Conservation (phyloP, 192 early-diverging fungal species). For the Fimicolochytrium jonesii region DNA sequence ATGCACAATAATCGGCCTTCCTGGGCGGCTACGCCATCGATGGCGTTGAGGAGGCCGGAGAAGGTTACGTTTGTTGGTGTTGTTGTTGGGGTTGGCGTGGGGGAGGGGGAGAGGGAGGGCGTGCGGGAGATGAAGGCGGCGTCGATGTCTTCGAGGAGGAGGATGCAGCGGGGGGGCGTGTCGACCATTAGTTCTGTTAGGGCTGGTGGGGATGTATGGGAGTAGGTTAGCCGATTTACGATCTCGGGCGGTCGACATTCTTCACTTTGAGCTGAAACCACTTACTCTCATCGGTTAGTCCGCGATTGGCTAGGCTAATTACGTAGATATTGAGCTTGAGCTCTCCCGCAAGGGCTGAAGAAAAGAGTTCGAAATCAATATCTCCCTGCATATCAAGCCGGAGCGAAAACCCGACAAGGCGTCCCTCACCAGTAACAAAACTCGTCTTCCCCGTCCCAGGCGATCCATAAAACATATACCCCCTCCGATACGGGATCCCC, state of each 20-base stretch:
- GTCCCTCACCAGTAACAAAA: slow-evolving; percentile 34
- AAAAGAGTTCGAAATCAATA: slow-evolving; percentile 5
- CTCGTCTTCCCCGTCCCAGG: slow-evolving; percentile 74
- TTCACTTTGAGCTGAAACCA: not conserved
- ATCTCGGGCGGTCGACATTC: no score
- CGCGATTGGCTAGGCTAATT: slow-evolving; percentile 60
- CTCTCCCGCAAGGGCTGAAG: slow-evolving; percentile 66
- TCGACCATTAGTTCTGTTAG: slow-evolving; percentile 42
- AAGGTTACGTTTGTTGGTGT: slow-evolving; percentile 40
- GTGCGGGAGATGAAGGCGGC: slow-evolving; percentile 61
- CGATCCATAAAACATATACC: slow-evolving; percentile 63
- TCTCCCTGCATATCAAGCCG: not conserved
- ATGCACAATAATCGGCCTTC: slow-evolving; percentile 72
- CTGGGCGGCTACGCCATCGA: slow-evolving; percentile 68
- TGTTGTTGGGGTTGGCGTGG: not conserved
- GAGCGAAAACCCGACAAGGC: not conserved
- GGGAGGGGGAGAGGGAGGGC: not conserved
- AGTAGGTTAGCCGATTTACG: no score
- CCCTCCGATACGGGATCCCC: slow-evolving; percentile 63
- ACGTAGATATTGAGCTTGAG: slow-evolving; percentile 71
- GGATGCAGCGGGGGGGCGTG: slow-evolving; percentile 50
- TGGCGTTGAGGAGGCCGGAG: slow-evolving; percentile 67
- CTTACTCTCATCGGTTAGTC: slow-evolving; percentile 59
- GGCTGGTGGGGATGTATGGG: slow-evolving; percentile 32
- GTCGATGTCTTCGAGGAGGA: slow-evolving; percentile 72